phyloP scores from a whole-genome alignment of 2,329 filamentous ascomycete genomes.

The Aschersonia sp. region DNA sequence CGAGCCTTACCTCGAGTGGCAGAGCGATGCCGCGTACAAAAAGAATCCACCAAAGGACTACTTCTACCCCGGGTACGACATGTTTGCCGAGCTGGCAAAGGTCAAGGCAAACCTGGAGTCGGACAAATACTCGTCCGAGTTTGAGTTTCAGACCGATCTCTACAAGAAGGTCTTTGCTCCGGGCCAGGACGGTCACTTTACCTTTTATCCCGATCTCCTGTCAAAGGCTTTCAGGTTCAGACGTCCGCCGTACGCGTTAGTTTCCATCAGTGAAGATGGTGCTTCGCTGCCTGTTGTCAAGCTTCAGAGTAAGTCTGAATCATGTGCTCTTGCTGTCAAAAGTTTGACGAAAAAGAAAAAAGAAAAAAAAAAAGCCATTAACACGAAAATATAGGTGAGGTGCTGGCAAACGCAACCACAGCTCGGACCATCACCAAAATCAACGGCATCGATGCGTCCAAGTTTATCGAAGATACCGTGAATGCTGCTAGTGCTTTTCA shows the following conservation, averaged over 20 bases:
- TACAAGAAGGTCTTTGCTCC: conserved; percentile 29
- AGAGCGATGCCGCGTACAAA: conserved; percentile 31
- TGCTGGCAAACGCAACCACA: conserved; percentile 7
- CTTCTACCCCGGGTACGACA: conserved; percentile 30
- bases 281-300: conserved; percentile 8
- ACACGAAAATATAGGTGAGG: conserved; percentile 6
- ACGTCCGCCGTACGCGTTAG: conserved; percentile 17
- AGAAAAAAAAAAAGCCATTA: neutral
- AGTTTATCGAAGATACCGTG: conserved; percentile 9
- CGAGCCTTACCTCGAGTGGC: conserved; percentile 29
- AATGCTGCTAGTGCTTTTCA: conserved; percentile 9
- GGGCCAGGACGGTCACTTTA: conserved; percentile 52
- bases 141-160: conserved; percentile 39
- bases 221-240: conserved; percentile 4
- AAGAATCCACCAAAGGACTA: conserved; percentile 37
- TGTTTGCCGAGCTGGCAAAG: conserved; percentile 27
- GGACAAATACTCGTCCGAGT: conserved; percentile 34
- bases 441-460: conserved; percentile 11
- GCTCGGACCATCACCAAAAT: conserved; percentile 12
- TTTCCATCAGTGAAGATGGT: conserved; percentile 21
- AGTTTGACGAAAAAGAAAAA: neutral
- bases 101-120: conserved; percentile 26
- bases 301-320: conserved; percentile 6
- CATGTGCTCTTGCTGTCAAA: neutral
- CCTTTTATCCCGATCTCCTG: conserved; percentile 7